Evolutionary conservation across 1,139 yeast species (phyloP).

Genomic region (Pneumocystis sp.): DNA sequence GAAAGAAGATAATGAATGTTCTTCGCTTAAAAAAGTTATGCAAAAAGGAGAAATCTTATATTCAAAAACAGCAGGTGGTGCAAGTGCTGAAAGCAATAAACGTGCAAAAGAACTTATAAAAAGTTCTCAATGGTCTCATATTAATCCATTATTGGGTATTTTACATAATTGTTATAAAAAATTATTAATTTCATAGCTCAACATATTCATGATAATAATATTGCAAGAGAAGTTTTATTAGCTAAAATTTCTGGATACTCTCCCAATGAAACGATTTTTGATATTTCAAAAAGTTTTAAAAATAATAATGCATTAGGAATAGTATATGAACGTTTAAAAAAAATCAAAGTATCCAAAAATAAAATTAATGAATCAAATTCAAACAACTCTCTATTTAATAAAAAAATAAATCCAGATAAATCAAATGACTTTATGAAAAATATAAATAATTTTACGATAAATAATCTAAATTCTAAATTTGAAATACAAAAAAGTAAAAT

Average conservation of each 20-base stretch:
- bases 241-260: slow-evolving; percentile 53
- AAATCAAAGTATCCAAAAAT: slow-evolving; percentile 43
- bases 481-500: slow-evolving; percentile 19
- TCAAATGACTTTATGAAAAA: slow-evolving; percentile 14
- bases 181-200: slow-evolving; percentile 1
- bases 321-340: slow-evolving; percentile 75
- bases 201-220: slow-evolving; percentile 15
- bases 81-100: slow-evolving; percentile 70
- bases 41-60: slow-evolving; percentile 77
- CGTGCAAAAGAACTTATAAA: slow-evolving; percentile 66
- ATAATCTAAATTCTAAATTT: slow-evolving; percentile 17
- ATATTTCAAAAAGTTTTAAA: slow-evolving; percentile 37
- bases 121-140: slow-evolving; percentile 79
- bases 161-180: slow-evolving; percentile 25
- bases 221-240: slow-evolving; percentile 48
- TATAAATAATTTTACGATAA: slow-evolving; percentile 23
- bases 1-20: slow-evolving; percentile 53
- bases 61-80: slow-evolving; percentile 70
- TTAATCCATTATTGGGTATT: slow-evolving; percentile 58
- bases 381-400: slow-evolving; percentile 41
- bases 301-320: slow-evolving; percentile 64
- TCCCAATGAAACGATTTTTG: slow-evolving; percentile 84
- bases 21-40: slow-evolving; percentile 54
- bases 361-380: background rate
- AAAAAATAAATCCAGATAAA: slow-evolving; percentile 50